phyloP scores from a whole-genome alignment of 176 grass and related monocot species.

The Carex parvula region DNA sequence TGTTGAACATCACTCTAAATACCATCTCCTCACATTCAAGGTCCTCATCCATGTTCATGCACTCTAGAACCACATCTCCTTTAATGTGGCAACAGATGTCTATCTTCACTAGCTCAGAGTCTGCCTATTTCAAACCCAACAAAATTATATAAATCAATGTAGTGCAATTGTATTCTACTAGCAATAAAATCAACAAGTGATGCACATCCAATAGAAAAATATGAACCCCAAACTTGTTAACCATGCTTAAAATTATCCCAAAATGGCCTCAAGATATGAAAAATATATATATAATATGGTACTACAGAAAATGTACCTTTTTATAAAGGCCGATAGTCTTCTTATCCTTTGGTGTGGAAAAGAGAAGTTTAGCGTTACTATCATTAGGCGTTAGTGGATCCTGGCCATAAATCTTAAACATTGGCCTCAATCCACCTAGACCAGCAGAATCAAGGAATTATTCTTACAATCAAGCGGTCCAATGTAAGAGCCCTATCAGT shows the following conservation, averaged over 20 bases:
- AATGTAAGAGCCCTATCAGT: constrained; percentile 66
- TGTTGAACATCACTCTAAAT: constrained; percentile 85
- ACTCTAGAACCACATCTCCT: constrained; percentile 91
- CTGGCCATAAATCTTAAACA: constrained; percentile 86
- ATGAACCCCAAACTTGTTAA: not conserved
- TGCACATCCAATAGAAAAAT: not conserved
- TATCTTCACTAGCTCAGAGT: constrained; percentile 74
- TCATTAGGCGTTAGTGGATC: constrained; percentile 66
- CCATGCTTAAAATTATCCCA: not conserved
- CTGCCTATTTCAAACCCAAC: constrained; percentile 53
- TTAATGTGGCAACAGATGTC: constrained; percentile 77
- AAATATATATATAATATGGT: constrained; percentile 3
- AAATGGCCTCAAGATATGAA: not conserved
- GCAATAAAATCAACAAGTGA: constrained; percentile 16
- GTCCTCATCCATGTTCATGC: constrained; percentile 62
- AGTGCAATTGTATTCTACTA: constrained; percentile 6
- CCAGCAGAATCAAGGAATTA: constrained; percentile 65
- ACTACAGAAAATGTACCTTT: constrained; percentile 47
- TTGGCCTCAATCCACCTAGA: constrained; percentile 63
- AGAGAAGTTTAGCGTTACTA: constrained; percentile 74
- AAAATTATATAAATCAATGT: constrained; percentile 23
- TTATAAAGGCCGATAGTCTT: constrained; percentile 57
- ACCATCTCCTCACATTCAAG: constrained; percentile 74
- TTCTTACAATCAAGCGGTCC: constrained; percentile 74
- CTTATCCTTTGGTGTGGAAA: constrained; percentile 74